Evolutionary conservation across 2,329 filamentous ascomycete genomes (phyloP).

Genomic region (Curvularia spicifera): DNA sequence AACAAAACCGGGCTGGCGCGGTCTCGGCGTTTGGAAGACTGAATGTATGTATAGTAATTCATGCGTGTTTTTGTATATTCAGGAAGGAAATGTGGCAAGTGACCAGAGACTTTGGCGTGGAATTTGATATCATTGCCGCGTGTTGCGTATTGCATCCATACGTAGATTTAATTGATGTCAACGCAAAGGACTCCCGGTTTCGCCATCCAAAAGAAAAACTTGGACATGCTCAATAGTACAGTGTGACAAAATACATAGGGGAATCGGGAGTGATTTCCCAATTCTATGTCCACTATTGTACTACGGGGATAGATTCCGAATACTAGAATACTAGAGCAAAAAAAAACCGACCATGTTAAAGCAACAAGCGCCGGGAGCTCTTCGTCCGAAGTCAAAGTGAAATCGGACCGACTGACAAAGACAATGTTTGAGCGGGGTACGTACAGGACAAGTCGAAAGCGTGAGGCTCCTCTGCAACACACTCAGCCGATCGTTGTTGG

Average conservation of each 20-base stretch:
- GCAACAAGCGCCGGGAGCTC: neutral
- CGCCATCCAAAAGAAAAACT: neutral
- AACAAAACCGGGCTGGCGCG: slow-evolving; percentile 3
- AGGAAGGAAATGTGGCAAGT: neutral
- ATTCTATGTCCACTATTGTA: neutral
- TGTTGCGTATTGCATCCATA: neutral
- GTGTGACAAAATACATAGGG: neutral
- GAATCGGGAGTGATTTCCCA: neutral
- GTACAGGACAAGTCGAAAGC: no score
- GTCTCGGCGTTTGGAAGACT: slow-evolving; percentile 1
- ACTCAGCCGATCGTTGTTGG: neutral
- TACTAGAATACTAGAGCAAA: neutral
- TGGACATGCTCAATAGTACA: neutral
- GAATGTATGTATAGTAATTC: slow-evolving; percentile 7
- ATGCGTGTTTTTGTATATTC: neutral
- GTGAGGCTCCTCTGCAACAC: neutral
- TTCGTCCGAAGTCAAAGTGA: neutral
- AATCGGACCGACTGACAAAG: neutral
- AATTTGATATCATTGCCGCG: neutral
- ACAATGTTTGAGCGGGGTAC: neutral
- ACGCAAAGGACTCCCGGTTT: neutral
- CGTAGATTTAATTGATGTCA: neutral
- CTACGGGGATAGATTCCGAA: neutral
- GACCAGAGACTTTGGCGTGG: neutral
- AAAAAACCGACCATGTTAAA: neutral